Percentiles rank a stretch among this genome's conserved stretches.
Evolutionary conservation across 2,329 filamentous ascomycete species (phyloP).

Genomic region (Apiospora hydei): DNA sequence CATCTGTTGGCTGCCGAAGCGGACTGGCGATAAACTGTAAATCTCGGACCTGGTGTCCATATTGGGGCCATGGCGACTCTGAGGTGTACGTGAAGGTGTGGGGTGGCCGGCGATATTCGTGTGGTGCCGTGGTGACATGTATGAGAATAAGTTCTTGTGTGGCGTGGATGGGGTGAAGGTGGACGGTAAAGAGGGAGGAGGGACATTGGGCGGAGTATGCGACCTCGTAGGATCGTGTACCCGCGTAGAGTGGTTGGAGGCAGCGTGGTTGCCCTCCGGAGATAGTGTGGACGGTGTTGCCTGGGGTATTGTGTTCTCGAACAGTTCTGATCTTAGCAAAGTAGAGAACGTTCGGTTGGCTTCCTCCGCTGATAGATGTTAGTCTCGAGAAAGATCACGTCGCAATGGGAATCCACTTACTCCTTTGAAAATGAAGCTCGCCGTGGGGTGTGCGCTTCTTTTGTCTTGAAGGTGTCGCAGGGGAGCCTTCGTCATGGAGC

Average conservation of each 20-base stretch:
- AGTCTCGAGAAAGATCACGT: constrained; percentile 28
- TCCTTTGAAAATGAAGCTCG: constrained; percentile 93
- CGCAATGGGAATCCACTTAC: constrained; percentile 57
- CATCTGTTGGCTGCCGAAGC: constrained; percentile 92
- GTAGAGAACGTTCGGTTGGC: constrained; percentile 93
- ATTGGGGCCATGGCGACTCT: constrained; percentile 86
- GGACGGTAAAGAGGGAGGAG: constrained; percentile 70
- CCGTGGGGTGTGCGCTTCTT: constrained; percentile 87
- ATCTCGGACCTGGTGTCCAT: constrained; percentile 90
- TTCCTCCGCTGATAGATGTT: constrained; percentile 73
- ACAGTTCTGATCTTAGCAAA: constrained; percentile 87
- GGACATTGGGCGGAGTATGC: constrained; percentile 80
- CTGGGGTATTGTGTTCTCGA: constrained; percentile 89
- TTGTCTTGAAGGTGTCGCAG: constrained; percentile 85
- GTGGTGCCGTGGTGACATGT: constrained; percentile 78
- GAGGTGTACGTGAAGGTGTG: constrained; percentile 88
- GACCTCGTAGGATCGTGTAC: constrained; percentile 73
- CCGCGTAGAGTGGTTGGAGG: constrained; percentile 61
- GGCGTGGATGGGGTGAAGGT: constrained; percentile 91
- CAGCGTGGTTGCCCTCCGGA: constrained; percentile 61
- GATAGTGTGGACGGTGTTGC: constrained; percentile 69
- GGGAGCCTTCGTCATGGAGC: constrained; percentile 90
- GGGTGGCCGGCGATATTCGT: constrained; percentile 78
- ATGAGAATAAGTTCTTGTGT: constrained; percentile 96
- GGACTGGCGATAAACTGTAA: constrained; percentile 93